Evolutionary conservation across 257 asterid species (phyloP).

Genomic region (Nicotiana noctiflora): DNA sequence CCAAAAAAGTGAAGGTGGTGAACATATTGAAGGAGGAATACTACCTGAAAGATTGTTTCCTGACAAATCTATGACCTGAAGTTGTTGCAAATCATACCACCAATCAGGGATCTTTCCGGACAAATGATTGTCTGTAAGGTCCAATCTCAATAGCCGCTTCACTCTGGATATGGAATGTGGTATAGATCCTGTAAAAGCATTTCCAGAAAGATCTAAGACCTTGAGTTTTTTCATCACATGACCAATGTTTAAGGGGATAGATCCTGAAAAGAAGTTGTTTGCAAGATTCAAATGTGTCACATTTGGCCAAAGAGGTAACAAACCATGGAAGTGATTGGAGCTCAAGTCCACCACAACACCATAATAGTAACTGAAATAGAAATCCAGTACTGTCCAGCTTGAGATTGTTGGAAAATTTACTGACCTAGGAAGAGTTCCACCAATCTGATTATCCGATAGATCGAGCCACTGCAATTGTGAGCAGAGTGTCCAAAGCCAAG

Average conservation of each 20-base stretch:
- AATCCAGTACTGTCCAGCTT: not conserved
- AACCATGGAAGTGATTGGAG: not conserved
- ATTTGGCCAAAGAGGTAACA: not conserved
- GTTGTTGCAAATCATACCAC: not conserved
- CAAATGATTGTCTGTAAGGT: constrained; percentile 4
- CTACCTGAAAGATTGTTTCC: constrained; percentile 6
- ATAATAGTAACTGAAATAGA: not conserved
- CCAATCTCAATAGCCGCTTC: not conserved
- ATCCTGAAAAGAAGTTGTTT: constrained; percentile 5
- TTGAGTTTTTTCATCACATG: not conserved
- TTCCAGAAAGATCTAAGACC: constrained; percentile 5
- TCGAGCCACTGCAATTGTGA: not conserved
- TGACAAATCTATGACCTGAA: constrained; percentile 15
- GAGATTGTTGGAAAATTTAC: not conserved
- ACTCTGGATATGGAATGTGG: not conserved
- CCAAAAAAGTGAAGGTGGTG: not conserved
- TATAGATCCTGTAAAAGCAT: not conserved
- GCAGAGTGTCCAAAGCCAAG: constrained; percentile 19
- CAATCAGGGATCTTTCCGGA: constrained; percentile 5
- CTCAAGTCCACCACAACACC: not conserved
- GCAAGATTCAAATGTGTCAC: not conserved
- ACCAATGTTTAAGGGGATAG: not conserved
- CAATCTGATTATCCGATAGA: not conserved
- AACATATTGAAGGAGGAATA: constrained; percentile 5
- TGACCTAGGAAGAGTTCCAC: not conserved